Base-by-base conservation (phyloP, 2,329 filamentous ascomycete genomes). In the Huntiella savannae region DNA sequence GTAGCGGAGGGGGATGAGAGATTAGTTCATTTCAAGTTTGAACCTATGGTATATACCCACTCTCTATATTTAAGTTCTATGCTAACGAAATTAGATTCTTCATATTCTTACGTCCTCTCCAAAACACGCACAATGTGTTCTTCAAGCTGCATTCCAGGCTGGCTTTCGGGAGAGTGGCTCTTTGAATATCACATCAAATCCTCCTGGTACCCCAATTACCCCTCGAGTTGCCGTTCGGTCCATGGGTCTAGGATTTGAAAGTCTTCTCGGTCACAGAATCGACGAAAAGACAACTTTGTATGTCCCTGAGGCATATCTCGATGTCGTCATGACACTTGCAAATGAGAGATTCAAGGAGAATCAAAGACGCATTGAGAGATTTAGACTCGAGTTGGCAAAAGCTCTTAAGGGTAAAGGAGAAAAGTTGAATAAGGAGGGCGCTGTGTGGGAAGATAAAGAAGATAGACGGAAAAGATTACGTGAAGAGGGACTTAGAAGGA, bases 91-190 rank as follows among this genome's bases (percentile, higher is more conserved):
- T 47, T 53, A 93, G 87, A 94, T 95, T 53, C 73, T 96, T 1
- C 88, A 96, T 54, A 69, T 96, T 38, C 71, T 93, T 55, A 77
- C 84, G 4, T 75, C 85, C 12, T 88, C 83, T 0, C 67, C 77
- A 0, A 62, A 71, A 10, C 75, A 88, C 54, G 85, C 88, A 3
- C 81, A 93, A 53, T 67, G 72, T 6, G 68, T 92, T 13, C 70
- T 94, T 11, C 70, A 77, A 8, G 82, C 82, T 39, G 87, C 82
- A 1, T 67, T 88, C 7, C 73, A 77, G 54, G 80, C 85, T 3
- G 88, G 88, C 0, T 95, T 95, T 58, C 77, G 88, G 11, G 88
- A 96, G 62, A 91, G 82, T 49, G 88, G 88, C 13, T 79, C 88
- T 43, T 70, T 92, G 49, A 83, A 79, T 55, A 58, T 84, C 40